phyloP scores from a whole-genome alignment of 352 stramenopile genomes.

The Halophytophthora batemanensis region DNA sequence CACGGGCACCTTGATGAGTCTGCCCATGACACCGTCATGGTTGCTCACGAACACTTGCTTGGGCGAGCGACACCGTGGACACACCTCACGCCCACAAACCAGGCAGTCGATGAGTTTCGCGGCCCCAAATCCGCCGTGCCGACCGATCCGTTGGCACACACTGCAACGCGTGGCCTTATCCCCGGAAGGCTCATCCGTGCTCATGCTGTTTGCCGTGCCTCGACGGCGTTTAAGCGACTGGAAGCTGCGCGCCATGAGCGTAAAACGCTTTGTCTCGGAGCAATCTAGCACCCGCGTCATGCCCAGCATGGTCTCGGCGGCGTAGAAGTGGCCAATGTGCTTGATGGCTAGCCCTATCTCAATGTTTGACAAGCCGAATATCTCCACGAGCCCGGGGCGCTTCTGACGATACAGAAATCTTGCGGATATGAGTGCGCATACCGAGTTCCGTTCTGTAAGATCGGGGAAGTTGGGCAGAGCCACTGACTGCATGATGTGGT shows the following conservation, averaged over 20 bases:
- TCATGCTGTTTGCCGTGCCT: neutral
- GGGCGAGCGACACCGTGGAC: slow-evolving; percentile 18
- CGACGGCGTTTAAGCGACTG: slow-evolving; percentile 14
- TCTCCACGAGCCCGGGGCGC: slow-evolving; percentile 24
- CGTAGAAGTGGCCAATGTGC: slow-evolving; percentile 15
- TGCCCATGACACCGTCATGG: slow-evolving; percentile 27
- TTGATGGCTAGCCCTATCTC: slow-evolving; percentile 26
- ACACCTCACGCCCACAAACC: slow-evolving; percentile 24
- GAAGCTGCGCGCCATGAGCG: slow-evolving; percentile 32
- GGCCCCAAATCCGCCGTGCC: slow-evolving; percentile 18
- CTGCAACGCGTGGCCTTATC: slow-evolving; percentile 11
- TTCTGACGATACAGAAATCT: slow-evolving; percentile 43
- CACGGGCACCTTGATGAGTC: slow-evolving; percentile 32
- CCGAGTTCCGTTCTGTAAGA: slow-evolving; percentile 25
- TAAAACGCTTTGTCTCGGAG: slow-evolving; percentile 46
- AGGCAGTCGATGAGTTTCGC: slow-evolving; percentile 20
- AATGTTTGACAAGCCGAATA: slow-evolving; percentile 36
- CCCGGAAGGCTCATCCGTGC: slow-evolving; percentile 11
- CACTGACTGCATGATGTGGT: slow-evolving; percentile 46
- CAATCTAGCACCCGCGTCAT: slow-evolving; percentile 33
- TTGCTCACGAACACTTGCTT: slow-evolving; percentile 45
- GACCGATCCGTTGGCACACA: slow-evolving; percentile 16
- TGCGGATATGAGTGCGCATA: slow-evolving; percentile 26
- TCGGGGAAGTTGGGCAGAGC: slow-evolving; percentile 35
- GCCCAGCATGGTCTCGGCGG: slow-evolving; percentile 25